Percentiles rank a stretch among this genome's conserved stretches.
Evolutionary conservation across 768 basidiomycete species (phyloP).

Genomic region (Naganishia vaughanmartiniae): DNA sequence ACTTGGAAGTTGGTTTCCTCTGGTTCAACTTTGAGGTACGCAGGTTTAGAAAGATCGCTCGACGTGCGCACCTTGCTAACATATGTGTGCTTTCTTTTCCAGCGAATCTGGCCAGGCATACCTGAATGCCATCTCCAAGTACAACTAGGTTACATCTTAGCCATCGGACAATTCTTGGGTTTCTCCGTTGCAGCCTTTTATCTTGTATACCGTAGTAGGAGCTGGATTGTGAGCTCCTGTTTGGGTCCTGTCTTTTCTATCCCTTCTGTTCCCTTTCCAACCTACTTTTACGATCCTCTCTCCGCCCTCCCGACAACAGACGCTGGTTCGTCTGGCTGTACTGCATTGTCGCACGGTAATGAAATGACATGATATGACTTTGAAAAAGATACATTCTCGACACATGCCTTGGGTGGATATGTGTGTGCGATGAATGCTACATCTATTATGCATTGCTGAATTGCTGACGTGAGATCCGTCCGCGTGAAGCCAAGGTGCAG

Average conservation of each 20-base stretch:
- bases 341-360: neutral
- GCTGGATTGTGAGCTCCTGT: neutral
- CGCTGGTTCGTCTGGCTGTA: slow-evolving; percentile 2
- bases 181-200: slow-evolving; percentile 1
- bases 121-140: slow-evolving; percentile 44
- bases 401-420: no score
- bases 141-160: slow-evolving; percentile 34
- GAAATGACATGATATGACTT: neutral
- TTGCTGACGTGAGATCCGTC: no score
- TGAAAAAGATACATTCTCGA: no score
- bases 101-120: slow-evolving; percentile 47
- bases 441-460: no score
- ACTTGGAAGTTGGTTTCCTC: slow-evolving; percentile 45
- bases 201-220: slow-evolving; percentile 1
- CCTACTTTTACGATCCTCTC: neutral
- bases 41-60: neutral
- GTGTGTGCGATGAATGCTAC: no score
- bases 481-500: no score
- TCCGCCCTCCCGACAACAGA: neutral
- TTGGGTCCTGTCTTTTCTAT: neutral
- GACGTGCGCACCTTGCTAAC: neutral
- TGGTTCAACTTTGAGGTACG: slow-evolving; percentile 44
- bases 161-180: slow-evolving; percentile 2
- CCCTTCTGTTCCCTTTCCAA: neutral
- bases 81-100: slow-evolving; percentile 23